phyloP scores from a whole-genome alignment of 2,329 filamentous ascomycete genomes.

The Fusarium proliferatum region DNA sequence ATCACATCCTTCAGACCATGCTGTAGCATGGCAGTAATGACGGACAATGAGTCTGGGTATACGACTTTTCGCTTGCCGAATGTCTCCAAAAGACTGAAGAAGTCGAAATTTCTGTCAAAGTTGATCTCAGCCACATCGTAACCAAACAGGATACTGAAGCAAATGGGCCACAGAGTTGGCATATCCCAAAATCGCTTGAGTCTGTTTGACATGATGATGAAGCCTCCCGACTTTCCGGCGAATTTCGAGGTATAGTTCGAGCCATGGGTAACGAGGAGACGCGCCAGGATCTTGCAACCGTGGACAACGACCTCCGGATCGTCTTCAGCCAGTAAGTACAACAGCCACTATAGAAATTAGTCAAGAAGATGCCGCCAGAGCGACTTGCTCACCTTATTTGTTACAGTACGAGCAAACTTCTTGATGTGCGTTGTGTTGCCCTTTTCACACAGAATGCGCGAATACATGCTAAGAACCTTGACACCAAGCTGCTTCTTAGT shows the following conservation, averaged over 20 bases:
- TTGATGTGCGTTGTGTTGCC: conserved; percentile 75
- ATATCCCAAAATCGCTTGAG: conserved; percentile 91
- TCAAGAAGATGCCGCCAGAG: no score
- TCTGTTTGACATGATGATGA: conserved; percentile 83
- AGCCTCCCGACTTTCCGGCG: conserved; percentile 83
- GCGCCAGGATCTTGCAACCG: conserved; percentile 83
- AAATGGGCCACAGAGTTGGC: conserved; percentile 85
- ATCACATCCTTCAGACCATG: conserved; percentile 80
- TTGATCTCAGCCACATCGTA: conserved; percentile 81
- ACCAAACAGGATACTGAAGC: conserved; percentile 89
- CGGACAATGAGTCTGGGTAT: conserved; percentile 81
- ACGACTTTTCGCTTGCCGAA: conserved; percentile 77
- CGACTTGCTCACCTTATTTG: conserved; percentile 77
- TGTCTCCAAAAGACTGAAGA: conserved; percentile 77
- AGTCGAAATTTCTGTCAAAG: conserved; percentile 78
- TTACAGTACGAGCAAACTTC: conserved; percentile 93
- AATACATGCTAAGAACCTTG: conserved; percentile 80
- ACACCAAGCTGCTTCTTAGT: conserved; percentile 79
- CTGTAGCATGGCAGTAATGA: conserved; percentile 89
- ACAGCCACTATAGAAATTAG: conserved; percentile 74
- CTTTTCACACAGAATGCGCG: conserved; percentile 80
- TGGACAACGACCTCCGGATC: conserved; percentile 85
- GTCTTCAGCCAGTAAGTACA: conserved; percentile 89
- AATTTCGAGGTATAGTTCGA: conserved; percentile 87
- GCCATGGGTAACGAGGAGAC: conserved; percentile 86